Percentiles rank a stretch among this genome's conserved stretches.
Conservation (phyloP, 495 filamentous ascomycete species). For the Evansstolkia leycettana region DNA sequence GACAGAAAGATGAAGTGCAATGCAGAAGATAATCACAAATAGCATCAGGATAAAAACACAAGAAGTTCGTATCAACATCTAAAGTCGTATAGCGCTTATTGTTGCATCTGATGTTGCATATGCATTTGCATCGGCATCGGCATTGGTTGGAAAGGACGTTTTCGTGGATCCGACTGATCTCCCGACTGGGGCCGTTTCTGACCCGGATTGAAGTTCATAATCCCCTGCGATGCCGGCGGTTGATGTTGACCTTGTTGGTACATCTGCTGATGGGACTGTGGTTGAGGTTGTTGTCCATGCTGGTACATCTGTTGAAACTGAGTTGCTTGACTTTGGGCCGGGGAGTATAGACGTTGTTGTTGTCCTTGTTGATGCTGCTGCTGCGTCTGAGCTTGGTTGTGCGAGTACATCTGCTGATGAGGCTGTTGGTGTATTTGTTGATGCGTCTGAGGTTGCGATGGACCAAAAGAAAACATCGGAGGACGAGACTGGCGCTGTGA, state of each 20-base stretch:
- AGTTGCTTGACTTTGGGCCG: not conserved
- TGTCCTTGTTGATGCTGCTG: not conserved
- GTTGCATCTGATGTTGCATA: conserved; percentile 1
- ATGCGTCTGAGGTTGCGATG: not conserved
- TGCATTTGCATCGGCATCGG: not conserved
- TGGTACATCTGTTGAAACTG: no score
- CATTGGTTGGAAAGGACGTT: not conserved
- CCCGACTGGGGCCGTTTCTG: conserved; percentile 1
- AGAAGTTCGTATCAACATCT: no score
- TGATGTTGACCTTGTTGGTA: not conserved
- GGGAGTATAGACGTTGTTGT: no score
- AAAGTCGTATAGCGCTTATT: no score
- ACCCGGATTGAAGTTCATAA: not conserved
- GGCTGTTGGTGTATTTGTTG: not conserved
- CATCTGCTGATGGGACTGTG: not conserved
- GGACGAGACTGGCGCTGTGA: not conserved
- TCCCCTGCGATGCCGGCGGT: not conserved
- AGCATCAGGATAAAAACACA: no score
- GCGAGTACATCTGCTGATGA: not conserved
- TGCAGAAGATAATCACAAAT: no score
- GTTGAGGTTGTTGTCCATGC: not conserved
- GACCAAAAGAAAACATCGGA: not conserved
- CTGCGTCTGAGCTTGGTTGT: not conserved
- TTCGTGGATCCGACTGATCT: not conserved
- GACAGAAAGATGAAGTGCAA: no score